Evolutionary conservation across 768 basidiomycete genomes (phyloP), one percentile per base, ranked within the genome.

Genomic region (Mycena haematopus): DNA sequence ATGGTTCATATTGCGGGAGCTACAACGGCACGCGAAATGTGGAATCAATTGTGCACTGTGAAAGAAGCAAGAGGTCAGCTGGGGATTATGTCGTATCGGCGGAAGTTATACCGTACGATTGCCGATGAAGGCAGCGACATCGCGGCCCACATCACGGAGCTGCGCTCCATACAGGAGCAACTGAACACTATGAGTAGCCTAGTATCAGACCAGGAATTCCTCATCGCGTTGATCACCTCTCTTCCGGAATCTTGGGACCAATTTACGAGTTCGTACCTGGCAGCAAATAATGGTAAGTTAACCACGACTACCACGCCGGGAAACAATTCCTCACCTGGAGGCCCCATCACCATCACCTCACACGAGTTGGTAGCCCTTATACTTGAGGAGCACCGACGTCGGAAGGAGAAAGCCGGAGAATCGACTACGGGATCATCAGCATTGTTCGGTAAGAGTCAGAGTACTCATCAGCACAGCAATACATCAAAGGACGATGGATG

Each of bases 1-100:
- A 62, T 62, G 60, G 38, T 62, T 19, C 60, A 62, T 49, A 49
- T 62, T 50, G 60, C 36, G 47, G 60, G 60, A 49, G 52, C 53
- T 5, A 15, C 5, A 5, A 62, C 60, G 33, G 60, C 60, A 10
- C 14, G 15, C 25, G 17, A 55, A 15, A 62, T 62, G 60, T 62
- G 60, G 60, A 2, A 15, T 21, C 52, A 56, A 22, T 19, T 62
- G 6, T 55, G 60, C 24, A 52, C 52, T 29, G 61, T 58, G 25
- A 63, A 63, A 45, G 55, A 63, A 38, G 52, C 47, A 0, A 21
- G 56, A 57, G 61, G 61, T 52, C 50, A 56, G 46, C 55, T 61
- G 8, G 60, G 60, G 2, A 56, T 60, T 10, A 52, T 60, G 50
- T 52, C 59, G 25, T 49, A 36, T 45, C 53, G 60, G 21, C 60